Evolutionary conservation across 441 rosid species (phyloP), one percentile per base, ranked within the genome.

Genomic region (Isatis lusitanica): DNA sequence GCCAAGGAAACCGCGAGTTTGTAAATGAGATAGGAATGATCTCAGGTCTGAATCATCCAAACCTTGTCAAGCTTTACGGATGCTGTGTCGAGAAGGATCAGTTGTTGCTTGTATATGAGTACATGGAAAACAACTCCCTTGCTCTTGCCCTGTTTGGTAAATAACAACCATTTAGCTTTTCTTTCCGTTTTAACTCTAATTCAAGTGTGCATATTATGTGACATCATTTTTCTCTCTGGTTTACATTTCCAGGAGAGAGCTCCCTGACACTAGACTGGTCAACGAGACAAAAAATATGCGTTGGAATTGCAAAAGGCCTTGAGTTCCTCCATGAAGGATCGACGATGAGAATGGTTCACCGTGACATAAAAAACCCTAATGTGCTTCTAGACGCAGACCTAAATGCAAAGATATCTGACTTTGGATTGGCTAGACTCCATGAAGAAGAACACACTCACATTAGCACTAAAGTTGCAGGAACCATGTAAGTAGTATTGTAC

Each of bases 1-100:
- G 75, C 71, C 97, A 91, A 77, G 95, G 92, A 61, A 85, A 82
- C 67, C 86, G 86, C 4, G 95, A 91, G 75, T 91, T 91, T 73
- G 61, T 89, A 28, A 91, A 84, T 55, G 21, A 46, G 24, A 46
- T 46, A 7, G 51, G 51, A 3, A 46, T 46, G 51, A 46, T 46
- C 0, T 46, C 51, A 16, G 24, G 51, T 46, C 51, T 46, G 24
- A 46, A 16, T 16, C 51, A 46, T 46, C 51, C 51, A 0, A 46
- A 46, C 24, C 51, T 46, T 7, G 51, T 46, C 24, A 46, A 46
- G 51, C 51, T 46, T 16, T 46, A 46, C 8, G 51, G 51, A 46
- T 46, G 51, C 9, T 46, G 51, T 46, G 51, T 46, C 0, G 51
- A 46, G 51, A 46, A 46, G 51, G 9, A 15, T 16, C 51, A 46